Percentiles rank a stretch among this genome's conserved stretches.
phyloP scores from a whole-genome alignment of 2,329 filamentous ascomycete species.

The Talaromyces sp. region DNA sequence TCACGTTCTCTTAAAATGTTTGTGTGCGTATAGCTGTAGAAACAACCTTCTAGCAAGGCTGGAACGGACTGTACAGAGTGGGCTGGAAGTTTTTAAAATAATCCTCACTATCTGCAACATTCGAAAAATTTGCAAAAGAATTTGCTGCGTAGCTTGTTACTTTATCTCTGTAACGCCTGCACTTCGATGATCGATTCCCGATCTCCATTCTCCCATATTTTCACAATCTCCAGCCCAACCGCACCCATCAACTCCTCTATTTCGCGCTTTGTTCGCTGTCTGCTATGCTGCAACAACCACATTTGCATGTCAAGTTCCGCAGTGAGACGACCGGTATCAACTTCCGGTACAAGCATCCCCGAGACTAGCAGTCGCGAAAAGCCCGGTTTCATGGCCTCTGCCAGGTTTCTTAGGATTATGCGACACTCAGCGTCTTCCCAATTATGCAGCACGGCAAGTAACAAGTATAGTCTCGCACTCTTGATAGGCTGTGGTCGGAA shows the following conservation, averaged over 20 bases:
- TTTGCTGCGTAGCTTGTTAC: neutral
- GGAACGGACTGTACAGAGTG: no score
- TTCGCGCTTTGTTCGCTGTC: neutral
- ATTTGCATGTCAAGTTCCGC: slow-evolving; percentile 6
- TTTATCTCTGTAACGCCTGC: neutral
- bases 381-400: neutral
- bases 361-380: neutral
- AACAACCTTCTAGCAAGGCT: no score
- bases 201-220: neutral
- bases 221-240: neutral
- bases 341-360: neutral
- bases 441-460: neutral
- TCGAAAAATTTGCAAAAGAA: neutral
- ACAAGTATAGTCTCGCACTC: neutral
- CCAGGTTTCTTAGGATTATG: neutral
- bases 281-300: neutral
- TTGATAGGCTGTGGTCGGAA: neutral
- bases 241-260: neutral
- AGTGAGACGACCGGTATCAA: neutral
- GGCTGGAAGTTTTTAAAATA: no score
- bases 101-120: neutral
- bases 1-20: no score
- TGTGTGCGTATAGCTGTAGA: no score
- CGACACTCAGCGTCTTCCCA: neutral
- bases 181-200: neutral